Percentiles rank a stretch among this genome's conserved stretches.
phyloP scores from a whole-genome alignment of 2,329 filamentous ascomycete genomes.

The Cucurbitaria berberidis region DNA sequence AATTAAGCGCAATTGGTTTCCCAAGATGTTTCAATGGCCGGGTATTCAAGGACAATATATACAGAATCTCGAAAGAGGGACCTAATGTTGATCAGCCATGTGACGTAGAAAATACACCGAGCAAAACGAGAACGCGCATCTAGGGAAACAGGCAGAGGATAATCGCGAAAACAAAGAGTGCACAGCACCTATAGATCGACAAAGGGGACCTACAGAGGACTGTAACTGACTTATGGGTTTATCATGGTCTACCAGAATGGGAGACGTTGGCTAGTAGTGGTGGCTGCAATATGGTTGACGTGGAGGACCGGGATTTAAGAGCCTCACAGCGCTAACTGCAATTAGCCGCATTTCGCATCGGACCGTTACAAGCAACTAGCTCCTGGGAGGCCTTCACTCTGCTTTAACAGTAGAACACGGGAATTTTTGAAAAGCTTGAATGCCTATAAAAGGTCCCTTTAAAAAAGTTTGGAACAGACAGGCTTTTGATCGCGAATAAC shows the following conservation, averaged over 20 bases:
- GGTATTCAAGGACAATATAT: not conserved
- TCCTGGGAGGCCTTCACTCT: too few species aligned
- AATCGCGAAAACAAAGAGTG: not conserved
- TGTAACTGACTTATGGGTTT: not conserved
- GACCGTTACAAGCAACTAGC: too few species aligned
- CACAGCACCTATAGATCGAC: not conserved
- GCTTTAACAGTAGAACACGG: too few species aligned
- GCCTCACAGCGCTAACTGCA: slow-evolving; percentile 38
- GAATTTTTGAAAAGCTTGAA: too few species aligned
- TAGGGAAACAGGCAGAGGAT: not conserved
- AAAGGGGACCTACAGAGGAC: not conserved
- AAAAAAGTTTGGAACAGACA: not conserved
- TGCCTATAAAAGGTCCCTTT: too few species aligned
- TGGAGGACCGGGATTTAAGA: slow-evolving; percentile 36
- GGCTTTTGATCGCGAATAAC: not conserved
- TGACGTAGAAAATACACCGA: slow-evolving; percentile 1
- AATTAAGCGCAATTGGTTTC: not conserved
- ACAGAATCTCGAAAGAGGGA: not conserved
- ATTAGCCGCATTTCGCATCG: slow-evolving; percentile 18
- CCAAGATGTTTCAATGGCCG: too few species aligned
- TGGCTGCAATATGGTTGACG: slow-evolving; percentile 29
- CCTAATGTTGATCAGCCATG: slow-evolving; percentile 9
- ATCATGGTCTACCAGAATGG: slow-evolving; percentile 17
- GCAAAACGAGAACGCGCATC: not conserved
- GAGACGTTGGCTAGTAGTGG: not conserved